Evolutionary conservation across 2,329 filamentous ascomycete species (phyloP).

Genomic region (Emericellopsis cladophorae): DNA sequence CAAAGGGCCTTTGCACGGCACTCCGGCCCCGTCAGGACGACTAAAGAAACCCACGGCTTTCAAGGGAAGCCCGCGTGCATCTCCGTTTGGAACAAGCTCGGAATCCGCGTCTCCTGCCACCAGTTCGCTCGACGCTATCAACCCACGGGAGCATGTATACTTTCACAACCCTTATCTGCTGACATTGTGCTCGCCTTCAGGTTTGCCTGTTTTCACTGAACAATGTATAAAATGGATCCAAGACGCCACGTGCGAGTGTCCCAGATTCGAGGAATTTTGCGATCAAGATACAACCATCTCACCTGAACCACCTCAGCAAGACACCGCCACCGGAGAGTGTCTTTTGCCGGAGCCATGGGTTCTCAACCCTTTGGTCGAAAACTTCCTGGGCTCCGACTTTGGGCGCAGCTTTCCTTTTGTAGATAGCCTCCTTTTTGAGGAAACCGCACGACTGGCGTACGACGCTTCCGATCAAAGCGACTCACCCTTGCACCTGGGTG

Average conservation of each 20-base stretch:
- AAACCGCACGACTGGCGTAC: constrained; percentile 27
- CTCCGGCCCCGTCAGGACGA: too few species aligned
- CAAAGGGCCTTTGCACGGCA: too few species aligned
- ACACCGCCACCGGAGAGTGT: background rate
- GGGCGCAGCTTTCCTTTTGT: constrained; percentile 28
- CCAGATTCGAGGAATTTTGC: background rate
- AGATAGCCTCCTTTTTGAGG: constrained; percentile 24
- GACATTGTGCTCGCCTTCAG: background rate
- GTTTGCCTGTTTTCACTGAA: constrained; percentile 1
- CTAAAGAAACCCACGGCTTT: too few species aligned
- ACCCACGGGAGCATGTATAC: background rate
- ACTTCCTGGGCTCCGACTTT: constrained; percentile 12
- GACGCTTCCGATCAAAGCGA: constrained; percentile 5
- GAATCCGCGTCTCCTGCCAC: background rate
- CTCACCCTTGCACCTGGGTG: constrained; percentile 10
- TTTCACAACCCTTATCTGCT: background rate
- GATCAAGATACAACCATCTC: background rate
- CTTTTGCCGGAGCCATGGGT: constrained; percentile 1
- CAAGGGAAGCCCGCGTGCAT: background rate
- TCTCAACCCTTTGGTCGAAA: constrained; percentile 6
- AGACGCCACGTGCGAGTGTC: background rate
- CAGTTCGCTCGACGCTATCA: background rate
- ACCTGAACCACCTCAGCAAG: background rate
- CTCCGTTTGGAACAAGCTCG: background rate
- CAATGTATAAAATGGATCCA: background rate